Evolutionary conservation across 2,329 filamentous ascomycete genomes (phyloP), one percentile per base, ranked within the genome.

Genomic region (Stachybotrys echinatus): DNA sequence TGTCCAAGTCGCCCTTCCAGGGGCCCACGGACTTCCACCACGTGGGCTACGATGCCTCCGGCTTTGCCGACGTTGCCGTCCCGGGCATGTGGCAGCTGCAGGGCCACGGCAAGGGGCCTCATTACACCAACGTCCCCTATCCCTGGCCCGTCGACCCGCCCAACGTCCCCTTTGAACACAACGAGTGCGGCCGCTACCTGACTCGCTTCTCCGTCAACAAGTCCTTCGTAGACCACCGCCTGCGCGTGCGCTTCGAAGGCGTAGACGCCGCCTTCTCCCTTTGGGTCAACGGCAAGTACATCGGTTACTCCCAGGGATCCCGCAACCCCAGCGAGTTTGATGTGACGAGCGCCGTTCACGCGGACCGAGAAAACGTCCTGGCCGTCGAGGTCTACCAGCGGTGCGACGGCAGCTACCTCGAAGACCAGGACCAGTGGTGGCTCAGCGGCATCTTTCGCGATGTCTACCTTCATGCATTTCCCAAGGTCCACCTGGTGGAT

Each of bases 271-370:
- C 86, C 0, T 90, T 87, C 55, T 82, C 86, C 55, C 72, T 89
- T 2, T 89, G 81, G 77, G 61, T 91, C 4, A 90, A 91, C 58
- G 84, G 84, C 0, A 66, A 71, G 12, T 71, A 84, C 44, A 76
- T 89, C 7, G 87, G 87, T 2, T 90, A 90, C 60, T 83, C 81
- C 1, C 86, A 90, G 61, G 87, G 87, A 1, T 82, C 83, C 5
- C 74, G 87, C 19, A 89, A 90, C 53, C 82, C 87, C 0, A 80
- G 80, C 23, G 87, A 90, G 55, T 91, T 89, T 54, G 87, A 90
- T 55, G 73, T 91, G 6, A 83, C 84, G 0, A 55, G 68, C 0
- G 66, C 74, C 27, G 67, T 88, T 2, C 62, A 67, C 1, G 39
- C 65, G 3, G 60, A 66, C 2, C 63, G 65, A 1, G 66, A 73